These are phyloP conservation scores for Botrytis byssoidea DNA, from an alignment of 2,329 filamentous ascomycete species.

Conservation along the genomic window DNA sequence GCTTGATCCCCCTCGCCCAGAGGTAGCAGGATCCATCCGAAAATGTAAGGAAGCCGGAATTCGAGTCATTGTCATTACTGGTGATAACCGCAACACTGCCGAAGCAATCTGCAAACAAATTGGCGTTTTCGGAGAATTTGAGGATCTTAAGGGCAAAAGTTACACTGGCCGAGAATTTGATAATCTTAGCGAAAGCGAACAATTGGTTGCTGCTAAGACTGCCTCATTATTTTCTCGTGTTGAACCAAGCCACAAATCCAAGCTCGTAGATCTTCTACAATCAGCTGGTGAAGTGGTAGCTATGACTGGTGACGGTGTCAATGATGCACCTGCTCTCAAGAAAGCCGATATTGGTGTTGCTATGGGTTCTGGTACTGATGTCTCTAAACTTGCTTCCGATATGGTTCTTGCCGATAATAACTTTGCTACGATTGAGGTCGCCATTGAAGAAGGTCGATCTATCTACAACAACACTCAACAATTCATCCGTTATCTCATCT, in stretches of 20 bases:
- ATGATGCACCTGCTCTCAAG: conserved; percentile 95
- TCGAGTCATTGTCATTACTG: conserved; percentile 95
- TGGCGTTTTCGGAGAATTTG: conserved; percentile 79
- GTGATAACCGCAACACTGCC: conserved; percentile 95
- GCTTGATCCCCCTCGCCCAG: conserved; percentile 92
- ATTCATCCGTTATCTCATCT: conserved; percentile 98
- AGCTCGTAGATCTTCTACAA: conserved; percentile 93
- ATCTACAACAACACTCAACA: conserved; percentile 99
- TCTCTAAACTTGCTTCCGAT: conserved; percentile 92
- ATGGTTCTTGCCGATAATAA: conserved; percentile 99
- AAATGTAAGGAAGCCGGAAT: conserved; percentile 94
- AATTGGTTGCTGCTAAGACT: conserved; percentile 78
- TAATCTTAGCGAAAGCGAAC: conserved; percentile 71
- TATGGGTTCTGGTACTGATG: conserved; percentile 97
- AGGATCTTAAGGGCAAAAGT: conserved; percentile 87
- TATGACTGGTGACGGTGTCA: conserved; percentile 99
- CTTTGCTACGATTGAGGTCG: conserved; percentile 94
- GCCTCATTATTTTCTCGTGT: conserved; percentile 95
- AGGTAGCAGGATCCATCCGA: conserved; percentile 80
- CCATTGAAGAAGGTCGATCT: conserved; percentile 93
- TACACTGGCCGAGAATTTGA: conserved; percentile 96
- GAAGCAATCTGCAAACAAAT: conserved; percentile 98
- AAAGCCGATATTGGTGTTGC: conserved; percentile 98
- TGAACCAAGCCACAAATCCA: conserved; percentile 95
- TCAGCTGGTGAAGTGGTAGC: conserved; percentile 91